Percentiles rank a stretch among this genome's conserved stretches.
phyloP scores from a whole-genome alignment of 768 basidiomycete species.

The Collybia sp. region DNA sequence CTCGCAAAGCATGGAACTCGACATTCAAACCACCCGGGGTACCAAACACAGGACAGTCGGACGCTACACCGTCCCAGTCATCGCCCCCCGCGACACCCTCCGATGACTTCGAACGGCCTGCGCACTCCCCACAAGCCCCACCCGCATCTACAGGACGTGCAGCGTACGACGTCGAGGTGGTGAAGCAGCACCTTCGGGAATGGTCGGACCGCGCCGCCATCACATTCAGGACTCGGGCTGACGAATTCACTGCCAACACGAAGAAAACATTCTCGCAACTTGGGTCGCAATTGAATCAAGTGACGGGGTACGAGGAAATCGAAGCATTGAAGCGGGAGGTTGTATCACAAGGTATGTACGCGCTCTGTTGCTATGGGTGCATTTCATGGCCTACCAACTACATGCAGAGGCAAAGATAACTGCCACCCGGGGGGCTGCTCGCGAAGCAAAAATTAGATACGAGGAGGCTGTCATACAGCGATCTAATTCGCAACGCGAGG shows the following conservation, averaged over 20 bases:
- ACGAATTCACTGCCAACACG: conserved; percentile 53
- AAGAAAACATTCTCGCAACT: conserved; percentile 65
- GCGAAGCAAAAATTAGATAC: conserved; percentile 69
- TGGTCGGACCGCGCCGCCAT: conserved; percentile 45
- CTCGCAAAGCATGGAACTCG: conserved; percentile 25
- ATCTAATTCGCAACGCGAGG: conserved; percentile 87
- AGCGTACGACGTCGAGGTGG: conserved; percentile 27
- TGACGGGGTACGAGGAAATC: conserved; percentile 91
- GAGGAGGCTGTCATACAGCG: conserved; percentile 77
- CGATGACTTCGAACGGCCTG: not conserved
- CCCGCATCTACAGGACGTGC: conserved; percentile 9
- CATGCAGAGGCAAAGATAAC: conserved; percentile 69
- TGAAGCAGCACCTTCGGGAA: conserved; percentile 37
- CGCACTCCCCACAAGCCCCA: conserved; percentile 13
- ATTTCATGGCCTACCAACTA: conserved; percentile 1
- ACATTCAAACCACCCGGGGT: conserved; percentile 6
- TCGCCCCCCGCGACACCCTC: conserved; percentile 10
- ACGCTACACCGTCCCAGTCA: conserved; percentile 6
- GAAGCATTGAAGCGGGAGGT: conserved; percentile 77
- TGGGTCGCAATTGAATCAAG: conserved; percentile 75
- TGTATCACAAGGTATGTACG: conserved; percentile 68
- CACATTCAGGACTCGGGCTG: conserved; percentile 47
- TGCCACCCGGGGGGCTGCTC: conserved; percentile 59
- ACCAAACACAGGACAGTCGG: not conserved
- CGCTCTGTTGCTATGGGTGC: conserved; percentile 6